phyloP scores from a whole-genome alignment of 78 protist species.

The Dictyostelium intermedium region DNA sequence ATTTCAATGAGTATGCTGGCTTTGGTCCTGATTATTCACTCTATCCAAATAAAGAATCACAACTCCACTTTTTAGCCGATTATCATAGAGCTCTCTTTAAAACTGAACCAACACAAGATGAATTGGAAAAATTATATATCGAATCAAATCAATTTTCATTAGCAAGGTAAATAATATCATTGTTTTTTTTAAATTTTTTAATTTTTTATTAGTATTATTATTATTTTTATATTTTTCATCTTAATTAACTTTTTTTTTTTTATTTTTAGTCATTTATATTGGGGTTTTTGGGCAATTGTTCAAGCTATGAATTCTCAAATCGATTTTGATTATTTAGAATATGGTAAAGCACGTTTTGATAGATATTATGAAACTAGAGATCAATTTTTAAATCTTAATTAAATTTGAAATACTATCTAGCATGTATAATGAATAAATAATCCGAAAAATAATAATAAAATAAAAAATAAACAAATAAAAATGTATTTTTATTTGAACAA shows the following conservation, averaged over 20 bases:
- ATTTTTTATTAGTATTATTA: too few relatives aligned
- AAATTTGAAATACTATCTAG: not conserved
- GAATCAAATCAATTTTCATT: constrained; percentile 75
- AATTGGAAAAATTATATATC: constrained; percentile 27
- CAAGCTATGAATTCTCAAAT: constrained; percentile 81
- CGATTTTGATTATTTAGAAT: constrained; percentile 82
- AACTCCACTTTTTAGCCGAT: constrained; percentile 30
- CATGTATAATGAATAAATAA: not conserved
- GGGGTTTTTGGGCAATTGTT: constrained; percentile 86
- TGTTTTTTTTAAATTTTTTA: not conserved
- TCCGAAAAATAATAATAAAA: not conserved
- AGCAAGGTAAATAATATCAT: not conserved
- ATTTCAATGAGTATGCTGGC: constrained; percentile 83
- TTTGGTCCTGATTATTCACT: constrained; percentile 74
- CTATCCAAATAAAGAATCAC: constrained; percentile 59
- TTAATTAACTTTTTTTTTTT: not conserved
- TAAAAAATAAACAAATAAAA: not conserved
- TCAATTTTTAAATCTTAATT: constrained; percentile 16
- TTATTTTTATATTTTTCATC: too few relatives aligned
- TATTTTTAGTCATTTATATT: constrained; percentile 48
- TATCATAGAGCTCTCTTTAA: constrained; percentile 36
- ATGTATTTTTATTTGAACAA: not conserved
- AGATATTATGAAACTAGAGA: constrained; percentile 66
- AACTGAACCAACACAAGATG: constrained; percentile 63
- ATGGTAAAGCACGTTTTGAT: constrained; percentile 80